Conservation (phyloP, 1,284 basidiomycete species). For the Cerioporus squamosus region DNA sequence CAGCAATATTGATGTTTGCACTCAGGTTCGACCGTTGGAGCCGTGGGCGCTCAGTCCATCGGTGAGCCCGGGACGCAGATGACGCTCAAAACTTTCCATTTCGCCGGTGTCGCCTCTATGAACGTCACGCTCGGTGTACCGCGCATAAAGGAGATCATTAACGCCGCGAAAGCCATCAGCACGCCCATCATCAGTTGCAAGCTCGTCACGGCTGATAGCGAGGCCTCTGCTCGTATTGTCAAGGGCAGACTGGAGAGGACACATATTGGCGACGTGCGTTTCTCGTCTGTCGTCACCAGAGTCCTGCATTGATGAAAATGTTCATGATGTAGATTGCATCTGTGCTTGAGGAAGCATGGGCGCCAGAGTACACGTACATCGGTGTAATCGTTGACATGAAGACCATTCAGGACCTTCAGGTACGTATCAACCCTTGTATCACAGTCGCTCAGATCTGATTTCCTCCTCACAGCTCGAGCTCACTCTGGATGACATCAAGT, state of each 20-base stretch:
- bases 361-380: conserved; percentile 89
- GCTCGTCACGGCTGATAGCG: conserved; percentile 83
- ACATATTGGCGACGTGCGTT: conserved; percentile 85
- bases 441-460: neutral
- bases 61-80: conserved; percentile 99
- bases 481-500: conserved; percentile 92
- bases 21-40: conserved; percentile 93
- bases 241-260: conserved; percentile 98
- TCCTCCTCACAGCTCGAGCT: conserved; percentile 75
- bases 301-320: neutral
- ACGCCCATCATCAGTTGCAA: conserved; percentile 99
- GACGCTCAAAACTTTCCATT: conserved; percentile 99
- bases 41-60: conserved; percentile 98
- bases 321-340: conserved; percentile 72
- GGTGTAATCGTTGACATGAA: conserved; percentile 92
- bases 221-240: conserved; percentile 94
- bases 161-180: conserved; percentile 95
- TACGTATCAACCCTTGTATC: conserved; percentile 31
- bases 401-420: conserved; percentile 91
- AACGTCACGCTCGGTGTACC: conserved; percentile 99
- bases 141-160: conserved; percentile 99
- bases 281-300: neutral
- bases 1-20: neutral
- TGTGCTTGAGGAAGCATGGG: conserved; percentile 96
- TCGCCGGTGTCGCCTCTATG: conserved; percentile 99